Evolutionary conservation across 345 rosid genomes (phyloP).

Genomic region (Pistacia atlantica): DNA sequence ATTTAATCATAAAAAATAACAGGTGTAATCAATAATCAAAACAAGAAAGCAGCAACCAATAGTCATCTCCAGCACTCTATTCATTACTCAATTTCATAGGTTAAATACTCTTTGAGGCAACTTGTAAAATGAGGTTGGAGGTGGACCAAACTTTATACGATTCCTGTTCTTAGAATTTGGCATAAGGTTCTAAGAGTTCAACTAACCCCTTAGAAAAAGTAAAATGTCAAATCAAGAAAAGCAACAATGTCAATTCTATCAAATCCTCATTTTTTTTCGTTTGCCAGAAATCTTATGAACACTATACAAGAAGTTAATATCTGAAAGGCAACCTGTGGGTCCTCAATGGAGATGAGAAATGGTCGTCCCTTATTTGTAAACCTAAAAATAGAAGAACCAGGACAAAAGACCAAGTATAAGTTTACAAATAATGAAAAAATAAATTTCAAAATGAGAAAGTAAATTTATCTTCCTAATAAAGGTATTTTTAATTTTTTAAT

Average conservation of each 20-base stretch:
- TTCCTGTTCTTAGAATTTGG: not conserved
- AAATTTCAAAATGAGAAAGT: slow-evolving; percentile 3
- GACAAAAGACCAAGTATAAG: slow-evolving; percentile 11
- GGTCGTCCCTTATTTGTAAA: slow-evolving; percentile 62
- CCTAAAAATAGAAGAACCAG: slow-evolving; percentile 35
- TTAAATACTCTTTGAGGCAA: not conserved
- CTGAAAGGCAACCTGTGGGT: slow-evolving; percentile 72
- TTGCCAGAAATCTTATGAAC: slow-evolving; percentile 8
- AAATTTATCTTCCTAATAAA: not conserved
- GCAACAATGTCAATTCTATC: not conserved
- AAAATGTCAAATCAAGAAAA: not conserved
- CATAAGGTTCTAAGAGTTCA: slow-evolving; percentile 2
- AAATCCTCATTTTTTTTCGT: not conserved
- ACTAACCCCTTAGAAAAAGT: not conserved
- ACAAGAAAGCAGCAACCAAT: not conserved
- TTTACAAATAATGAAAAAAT: not conserved
- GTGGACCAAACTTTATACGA: not conserved
- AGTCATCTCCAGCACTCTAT: not conserved
- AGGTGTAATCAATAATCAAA: not conserved
- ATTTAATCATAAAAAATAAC: slow-evolving; percentile 23
- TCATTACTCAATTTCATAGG: not conserved
- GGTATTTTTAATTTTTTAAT: slow-evolving; percentile 19
- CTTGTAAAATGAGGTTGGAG: not conserved
- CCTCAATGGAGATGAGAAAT: slow-evolving; percentile 85
- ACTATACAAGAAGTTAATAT: not conserved